Conservation (phyloP, 805 yeast species). For the Yarrowia sp. region DNA sequence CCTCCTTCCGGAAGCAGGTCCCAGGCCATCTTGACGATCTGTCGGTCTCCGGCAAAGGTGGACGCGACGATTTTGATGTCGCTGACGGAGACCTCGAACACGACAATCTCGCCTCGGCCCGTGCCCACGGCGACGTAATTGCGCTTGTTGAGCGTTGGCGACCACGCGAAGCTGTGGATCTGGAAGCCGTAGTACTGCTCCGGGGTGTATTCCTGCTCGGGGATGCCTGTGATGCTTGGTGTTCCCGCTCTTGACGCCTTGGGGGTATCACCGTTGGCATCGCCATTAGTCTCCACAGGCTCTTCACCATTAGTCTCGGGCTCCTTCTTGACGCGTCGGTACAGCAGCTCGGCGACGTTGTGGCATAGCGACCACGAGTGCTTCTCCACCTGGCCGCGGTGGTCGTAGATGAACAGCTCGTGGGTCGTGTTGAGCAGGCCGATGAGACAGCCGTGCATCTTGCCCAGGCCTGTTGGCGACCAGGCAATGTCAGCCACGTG, state of each 20-base stretch:
- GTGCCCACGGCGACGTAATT: constrained; percentile 17
- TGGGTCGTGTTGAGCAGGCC: constrained; percentile 15
- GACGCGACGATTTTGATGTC: not conserved
- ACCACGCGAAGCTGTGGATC: constrained; percentile 23
- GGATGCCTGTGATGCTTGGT: not conserved
- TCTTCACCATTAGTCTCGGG: not conserved
- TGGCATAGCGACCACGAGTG: constrained; percentile 13
- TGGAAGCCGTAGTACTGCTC: constrained; percentile 8
- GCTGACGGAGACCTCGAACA: not conserved
- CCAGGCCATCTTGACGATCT: constrained; percentile 2
- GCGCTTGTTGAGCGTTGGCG: not conserved
- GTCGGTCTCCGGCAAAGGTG: not conserved
- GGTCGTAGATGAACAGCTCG: constrained; percentile 19
- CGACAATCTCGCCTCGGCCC: not conserved
- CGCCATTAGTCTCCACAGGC: not conserved
- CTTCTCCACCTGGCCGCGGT: constrained; percentile 1
- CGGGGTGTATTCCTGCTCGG: not conserved
- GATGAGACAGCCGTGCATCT: constrained; percentile 5
- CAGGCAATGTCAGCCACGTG: constrained; percentile 15
- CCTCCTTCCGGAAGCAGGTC: not conserved
- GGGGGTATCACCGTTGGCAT: not conserved
- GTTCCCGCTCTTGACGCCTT: not conserved
- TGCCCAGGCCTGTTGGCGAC: constrained; percentile 10
- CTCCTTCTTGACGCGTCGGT: not conserved
- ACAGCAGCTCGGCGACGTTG: constrained; percentile 1